Evolutionary conservation across 2,329 filamentous ascomycete genomes (phyloP).

Genomic region (Colletotrichum simmondsii): DNA sequence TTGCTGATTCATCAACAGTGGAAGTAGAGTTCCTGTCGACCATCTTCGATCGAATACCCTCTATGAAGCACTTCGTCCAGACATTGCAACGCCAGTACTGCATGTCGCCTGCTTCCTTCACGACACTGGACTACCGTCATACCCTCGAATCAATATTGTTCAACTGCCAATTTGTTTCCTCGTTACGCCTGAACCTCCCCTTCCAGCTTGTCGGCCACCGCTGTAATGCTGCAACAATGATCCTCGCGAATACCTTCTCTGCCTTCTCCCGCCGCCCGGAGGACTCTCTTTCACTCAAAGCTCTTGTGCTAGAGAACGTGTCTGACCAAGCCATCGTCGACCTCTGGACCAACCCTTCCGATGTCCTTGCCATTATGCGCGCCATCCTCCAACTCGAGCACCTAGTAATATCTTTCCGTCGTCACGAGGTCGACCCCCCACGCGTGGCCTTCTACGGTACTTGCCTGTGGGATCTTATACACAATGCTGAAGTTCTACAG

Average conservation of each 20-base stretch:
- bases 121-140: conserved; percentile 57
- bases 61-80: conserved; percentile 57
- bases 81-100: conserved; percentile 57
- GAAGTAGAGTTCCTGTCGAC: conserved; percentile 60
- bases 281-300: conserved; percentile 53
- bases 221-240: conserved; percentile 59
- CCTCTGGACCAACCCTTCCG: conserved; percentile 62
- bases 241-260: conserved; percentile 64
- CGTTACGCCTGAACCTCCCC: conserved; percentile 62
- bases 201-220: conserved; percentile 60
- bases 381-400: conserved; percentile 54
- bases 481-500: conserved; percentile 54
- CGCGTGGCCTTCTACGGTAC: conserved; percentile 50
- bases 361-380: conserved; percentile 59
- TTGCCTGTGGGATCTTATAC: conserved; percentile 62
- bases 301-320: conserved; percentile 61
- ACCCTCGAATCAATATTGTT: conserved; percentile 55
- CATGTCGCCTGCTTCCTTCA: conserved; percentile 60
- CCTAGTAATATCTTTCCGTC: conserved; percentile 58
- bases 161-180: conserved; percentile 54
- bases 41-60: conserved; percentile 57
- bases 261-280: conserved; percentile 58
- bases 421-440: conserved; percentile 50
- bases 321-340: conserved; percentile 58
- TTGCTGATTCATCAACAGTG: conserved; percentile 43